phyloP scores from a whole-genome alignment of 257 asterid genomes.

The Galeopsis tetrahit region DNA sequence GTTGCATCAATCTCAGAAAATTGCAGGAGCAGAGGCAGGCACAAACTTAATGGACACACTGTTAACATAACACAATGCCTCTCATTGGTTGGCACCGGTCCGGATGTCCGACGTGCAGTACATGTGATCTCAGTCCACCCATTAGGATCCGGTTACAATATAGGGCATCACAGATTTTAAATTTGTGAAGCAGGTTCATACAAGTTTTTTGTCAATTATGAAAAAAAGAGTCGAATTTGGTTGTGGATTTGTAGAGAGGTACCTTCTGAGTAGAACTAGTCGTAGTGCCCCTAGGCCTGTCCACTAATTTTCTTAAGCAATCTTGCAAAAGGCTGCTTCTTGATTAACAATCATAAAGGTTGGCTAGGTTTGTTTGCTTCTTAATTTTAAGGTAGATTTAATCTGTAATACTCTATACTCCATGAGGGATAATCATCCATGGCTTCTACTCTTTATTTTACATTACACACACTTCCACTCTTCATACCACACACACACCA shows the following conservation, averaged over 20 bases:
- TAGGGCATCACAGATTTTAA: neutral
- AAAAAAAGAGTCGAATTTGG: slow-evolving; percentile 72
- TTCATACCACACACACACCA: no score
- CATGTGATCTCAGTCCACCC: slow-evolving; percentile 91
- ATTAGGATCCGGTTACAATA: slow-evolving; percentile 71
- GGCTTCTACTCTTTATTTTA: no score
- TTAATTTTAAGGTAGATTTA: no score
- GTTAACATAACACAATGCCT: slow-evolving; percentile 86
- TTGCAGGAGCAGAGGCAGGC: slow-evolving; percentile 34
- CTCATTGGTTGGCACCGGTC: slow-evolving; percentile 71
- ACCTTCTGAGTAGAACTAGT: slow-evolving; percentile 67
- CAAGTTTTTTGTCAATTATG: no score
- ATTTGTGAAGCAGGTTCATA: no score
- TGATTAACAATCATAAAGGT: neutral
- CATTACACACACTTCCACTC: no score
- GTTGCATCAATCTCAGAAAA: neutral
- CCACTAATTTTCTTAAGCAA: neutral
- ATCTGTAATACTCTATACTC: no score
- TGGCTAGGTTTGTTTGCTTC: no score
- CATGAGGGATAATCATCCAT: no score
- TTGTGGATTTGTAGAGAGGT: slow-evolving; percentile 71
- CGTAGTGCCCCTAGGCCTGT: slow-evolving; percentile 73
- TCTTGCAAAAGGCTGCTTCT: no score
- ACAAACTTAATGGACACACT: slow-evolving; percentile 73
- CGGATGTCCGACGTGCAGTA: no score